These are phyloP conservation scores for Acephala macrosclerotiorum DNA, from an alignment of 2,329 filamentous ascomycete genomes.

Conservation along the genomic window DNA sequence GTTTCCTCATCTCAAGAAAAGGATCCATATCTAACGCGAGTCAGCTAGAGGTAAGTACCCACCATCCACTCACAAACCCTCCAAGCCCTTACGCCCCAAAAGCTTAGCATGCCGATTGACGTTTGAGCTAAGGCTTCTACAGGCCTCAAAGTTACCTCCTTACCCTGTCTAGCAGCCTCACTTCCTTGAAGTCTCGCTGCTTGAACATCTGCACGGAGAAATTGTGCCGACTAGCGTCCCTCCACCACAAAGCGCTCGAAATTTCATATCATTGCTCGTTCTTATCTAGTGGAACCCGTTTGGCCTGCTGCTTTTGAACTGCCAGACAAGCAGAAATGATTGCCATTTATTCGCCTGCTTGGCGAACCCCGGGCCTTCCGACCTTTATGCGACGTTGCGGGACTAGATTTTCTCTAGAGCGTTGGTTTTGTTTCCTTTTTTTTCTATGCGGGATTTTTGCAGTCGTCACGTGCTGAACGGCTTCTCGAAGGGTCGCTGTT, in stretches of 20 bases:
- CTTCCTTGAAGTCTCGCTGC: background rate
- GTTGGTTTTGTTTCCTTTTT: background rate
- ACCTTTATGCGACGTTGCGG: slow-evolving; percentile 1
- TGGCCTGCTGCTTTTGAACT: slow-evolving; percentile 13
- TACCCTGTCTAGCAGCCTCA: background rate
- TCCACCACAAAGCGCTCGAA: background rate
- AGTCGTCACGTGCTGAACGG: background rate
- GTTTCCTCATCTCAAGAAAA: background rate
- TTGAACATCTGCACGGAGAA: slow-evolving; percentile 13
- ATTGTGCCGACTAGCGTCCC: slow-evolving; percentile 19
- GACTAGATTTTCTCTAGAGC: background rate
- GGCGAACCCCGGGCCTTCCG: slow-evolving; percentile 10
- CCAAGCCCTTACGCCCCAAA: slow-evolving; percentile 22
- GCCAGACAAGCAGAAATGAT: background rate
- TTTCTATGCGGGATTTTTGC: slow-evolving; percentile 25
- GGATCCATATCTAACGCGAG: slow-evolving; percentile 26
- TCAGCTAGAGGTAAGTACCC: slow-evolving; percentile 25
- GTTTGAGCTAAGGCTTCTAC: slow-evolving; percentile 21
- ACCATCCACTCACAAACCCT: background rate
- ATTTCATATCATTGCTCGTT: background rate
- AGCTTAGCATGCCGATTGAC: slow-evolving; percentile 33
- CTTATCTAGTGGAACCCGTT: no score
- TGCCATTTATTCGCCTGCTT: slow-evolving; percentile 4
- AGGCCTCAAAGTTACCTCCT: background rate
- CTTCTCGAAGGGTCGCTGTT: no score